A percentile compares a stretch with the other conserved stretches of the same genome.
phyloP scores from a whole-genome alignment of 192 early-diverging fungal species.

The Oehlia diaphana region DNA sequence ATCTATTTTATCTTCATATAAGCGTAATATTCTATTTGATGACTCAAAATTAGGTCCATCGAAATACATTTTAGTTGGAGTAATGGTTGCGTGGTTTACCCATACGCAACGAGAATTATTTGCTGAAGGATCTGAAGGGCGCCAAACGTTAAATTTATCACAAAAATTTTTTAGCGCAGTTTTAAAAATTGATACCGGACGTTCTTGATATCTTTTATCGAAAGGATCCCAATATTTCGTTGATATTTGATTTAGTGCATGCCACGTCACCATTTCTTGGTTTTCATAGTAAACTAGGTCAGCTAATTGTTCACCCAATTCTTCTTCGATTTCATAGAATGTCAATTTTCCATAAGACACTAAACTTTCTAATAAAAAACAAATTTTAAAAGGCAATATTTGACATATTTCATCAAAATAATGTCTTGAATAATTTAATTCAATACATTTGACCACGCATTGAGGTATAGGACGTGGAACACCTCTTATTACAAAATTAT shows the following conservation, averaged over 20 bases:
- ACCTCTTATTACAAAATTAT: neutral
- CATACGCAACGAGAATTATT: neutral
- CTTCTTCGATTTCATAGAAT: neutral
- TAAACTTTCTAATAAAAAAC: constrained; percentile 7
- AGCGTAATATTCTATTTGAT: constrained; percentile 69
- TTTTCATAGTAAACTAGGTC: neutral
- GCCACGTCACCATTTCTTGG: neutral
- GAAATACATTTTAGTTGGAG: constrained; percentile 66
- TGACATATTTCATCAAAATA: neutral
- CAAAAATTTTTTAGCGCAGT: neutral
- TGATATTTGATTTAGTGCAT: neutral
- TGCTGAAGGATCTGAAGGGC: neutral
- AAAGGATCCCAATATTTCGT: constrained; percentile 18
- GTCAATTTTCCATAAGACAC: neutral
- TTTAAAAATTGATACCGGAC: neutral
- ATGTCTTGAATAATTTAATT: neutral
- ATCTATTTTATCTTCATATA: constrained; percentile 48
- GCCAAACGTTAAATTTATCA: neutral
- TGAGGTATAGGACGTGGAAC: neutral
- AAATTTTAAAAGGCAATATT: constrained; percentile 2
- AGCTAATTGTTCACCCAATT: neutral
- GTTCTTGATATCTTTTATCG: neutral
- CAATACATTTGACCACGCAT: neutral
- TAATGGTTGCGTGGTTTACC: constrained; percentile 41
- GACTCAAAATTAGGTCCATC: constrained; percentile 62